Percentiles rank a stretch among this genome's conserved stretches.
phyloP scores from a whole-genome alignment of 139 green algal genomes.

The Eudorina sp. region DNA sequence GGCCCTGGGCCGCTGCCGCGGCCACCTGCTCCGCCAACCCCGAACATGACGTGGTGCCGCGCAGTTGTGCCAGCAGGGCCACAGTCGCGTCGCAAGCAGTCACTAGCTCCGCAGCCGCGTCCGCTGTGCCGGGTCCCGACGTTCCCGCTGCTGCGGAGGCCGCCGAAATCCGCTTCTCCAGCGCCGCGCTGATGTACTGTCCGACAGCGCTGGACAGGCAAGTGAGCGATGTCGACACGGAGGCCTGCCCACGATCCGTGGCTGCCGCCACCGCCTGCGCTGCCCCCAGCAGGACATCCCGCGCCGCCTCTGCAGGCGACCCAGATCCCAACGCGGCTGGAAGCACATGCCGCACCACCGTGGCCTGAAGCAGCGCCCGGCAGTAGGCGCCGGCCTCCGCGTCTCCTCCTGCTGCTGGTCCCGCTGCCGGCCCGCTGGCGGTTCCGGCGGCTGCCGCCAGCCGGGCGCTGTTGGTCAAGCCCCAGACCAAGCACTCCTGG shows the following conservation, averaged over 20 bases:
- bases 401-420: conserved; percentile 6
- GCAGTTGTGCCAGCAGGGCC: conserved; percentile 2
- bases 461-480: neutral
- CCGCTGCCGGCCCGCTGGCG: neutral
- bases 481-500: conserved; percentile 66
- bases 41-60: neutral
- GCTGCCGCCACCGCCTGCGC: neutral
- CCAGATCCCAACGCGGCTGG: neutral
- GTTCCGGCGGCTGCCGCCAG: neutral
- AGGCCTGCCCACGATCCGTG: too few relatives aligned
- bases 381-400: conserved; percentile 17
- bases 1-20: neutral
- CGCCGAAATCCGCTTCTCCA: neutral
- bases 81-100: neutral
- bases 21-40: neutral
- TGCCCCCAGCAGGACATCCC: conserved; percentile 10
- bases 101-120: neutral
- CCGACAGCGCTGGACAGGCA: neutral
- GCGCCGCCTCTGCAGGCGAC: neutral
- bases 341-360: conserved; percentile 23
- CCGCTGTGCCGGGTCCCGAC: neutral
- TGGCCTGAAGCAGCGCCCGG: neutral
- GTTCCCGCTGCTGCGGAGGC: too few relatives aligned
- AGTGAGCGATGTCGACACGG: neutral
- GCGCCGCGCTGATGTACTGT: neutral